Percentiles rank a stretch among this genome's conserved stretches.
Evolutionary conservation across 108 stramenopile species (phyloP).

Genomic region (Pseudonitzschia pungens): DNA sequence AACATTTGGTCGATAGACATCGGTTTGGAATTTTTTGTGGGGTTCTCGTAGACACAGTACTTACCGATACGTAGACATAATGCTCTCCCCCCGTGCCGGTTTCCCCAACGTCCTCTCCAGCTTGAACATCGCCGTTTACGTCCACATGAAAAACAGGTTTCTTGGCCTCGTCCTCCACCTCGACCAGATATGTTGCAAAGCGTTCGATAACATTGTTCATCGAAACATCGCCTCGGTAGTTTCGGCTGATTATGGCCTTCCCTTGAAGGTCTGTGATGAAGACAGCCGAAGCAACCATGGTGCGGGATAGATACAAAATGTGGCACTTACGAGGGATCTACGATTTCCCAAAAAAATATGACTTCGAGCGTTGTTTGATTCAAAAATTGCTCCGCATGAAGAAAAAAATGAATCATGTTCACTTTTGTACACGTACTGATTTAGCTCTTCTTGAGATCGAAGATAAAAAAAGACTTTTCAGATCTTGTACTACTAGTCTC

Average conservation of each 20-base stretch:
- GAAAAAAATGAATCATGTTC: no score
- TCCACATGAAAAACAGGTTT: slow-evolving; percentile 85
- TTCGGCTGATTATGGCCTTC: slow-evolving; percentile 96
- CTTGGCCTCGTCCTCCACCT: slow-evolving; percentile 81
- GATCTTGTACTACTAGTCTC: no score
- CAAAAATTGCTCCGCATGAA: no score
- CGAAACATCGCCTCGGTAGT: slow-evolving; percentile 98
- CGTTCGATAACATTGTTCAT: slow-evolving; percentile 75
- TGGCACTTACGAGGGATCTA: background rate
- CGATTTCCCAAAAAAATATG: background rate
- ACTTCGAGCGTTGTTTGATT: background rate
- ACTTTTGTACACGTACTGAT: no score
- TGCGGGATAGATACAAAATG: slow-evolving; percentile 11
- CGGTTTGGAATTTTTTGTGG: background rate
- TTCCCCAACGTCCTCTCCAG: slow-evolving; percentile 56
- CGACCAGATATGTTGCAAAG: slow-evolving; percentile 74
- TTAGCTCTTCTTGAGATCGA: no score
- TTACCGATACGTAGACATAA: slow-evolving; percentile 83
- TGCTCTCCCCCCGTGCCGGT: slow-evolving; percentile 73
- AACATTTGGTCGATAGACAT: background rate
- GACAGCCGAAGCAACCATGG: slow-evolving; percentile 88
- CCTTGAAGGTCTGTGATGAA: slow-evolving; percentile 89
- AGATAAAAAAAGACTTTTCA: no score
- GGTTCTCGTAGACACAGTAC: slow-evolving; percentile 29
- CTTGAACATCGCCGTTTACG: slow-evolving; percentile 55